These are phyloP conservation scores for Emericellopsis terricola DNA, from an alignment of 495 filamentous ascomycete species.

Conservation along the genomic window DNA sequence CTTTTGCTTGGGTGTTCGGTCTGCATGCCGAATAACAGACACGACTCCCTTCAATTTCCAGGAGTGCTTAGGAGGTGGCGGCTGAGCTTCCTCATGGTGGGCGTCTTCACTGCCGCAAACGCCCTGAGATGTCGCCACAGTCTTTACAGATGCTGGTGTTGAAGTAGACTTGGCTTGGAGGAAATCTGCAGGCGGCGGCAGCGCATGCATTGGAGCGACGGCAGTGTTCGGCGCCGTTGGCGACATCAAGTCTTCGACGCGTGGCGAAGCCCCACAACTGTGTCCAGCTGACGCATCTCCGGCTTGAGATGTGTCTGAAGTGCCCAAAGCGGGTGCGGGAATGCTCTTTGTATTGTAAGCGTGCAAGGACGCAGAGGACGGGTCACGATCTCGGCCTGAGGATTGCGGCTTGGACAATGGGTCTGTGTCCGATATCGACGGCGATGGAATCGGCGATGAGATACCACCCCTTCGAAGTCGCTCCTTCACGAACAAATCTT, in stretches of 20 bases:
- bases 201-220: not conserved
- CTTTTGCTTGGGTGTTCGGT: conserved; percentile 95
- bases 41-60: conserved; percentile 99
- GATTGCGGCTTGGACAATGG: conserved; percentile 15
- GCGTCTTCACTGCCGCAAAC: no score
- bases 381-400: conserved; percentile 8
- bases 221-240: not conserved
- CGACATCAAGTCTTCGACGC: no score
- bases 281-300: not conserved
- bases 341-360: conserved; percentile 13
- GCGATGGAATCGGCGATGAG: conserved; percentile 22
- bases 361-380: not conserved
- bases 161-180: conserved; percentile 16
- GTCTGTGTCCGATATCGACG: conserved; percentile 24
- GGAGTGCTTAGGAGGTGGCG: conserved; percentile 80
- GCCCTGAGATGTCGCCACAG: not conserved
- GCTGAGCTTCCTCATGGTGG: conserved; percentile 31
- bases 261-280: conserved; percentile 1
- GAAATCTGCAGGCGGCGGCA: not conserved
- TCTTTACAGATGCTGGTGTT: conserved; percentile 5
- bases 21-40: conserved; percentile 85
- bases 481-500: conserved; percentile 70
- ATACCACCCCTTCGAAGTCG: conserved; percentile 29
- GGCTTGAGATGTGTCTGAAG: not conserved
- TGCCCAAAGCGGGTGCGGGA: not conserved